Conservation (phyloP, 345 rosid species). For the Mallotus nudiflorus region DNA sequence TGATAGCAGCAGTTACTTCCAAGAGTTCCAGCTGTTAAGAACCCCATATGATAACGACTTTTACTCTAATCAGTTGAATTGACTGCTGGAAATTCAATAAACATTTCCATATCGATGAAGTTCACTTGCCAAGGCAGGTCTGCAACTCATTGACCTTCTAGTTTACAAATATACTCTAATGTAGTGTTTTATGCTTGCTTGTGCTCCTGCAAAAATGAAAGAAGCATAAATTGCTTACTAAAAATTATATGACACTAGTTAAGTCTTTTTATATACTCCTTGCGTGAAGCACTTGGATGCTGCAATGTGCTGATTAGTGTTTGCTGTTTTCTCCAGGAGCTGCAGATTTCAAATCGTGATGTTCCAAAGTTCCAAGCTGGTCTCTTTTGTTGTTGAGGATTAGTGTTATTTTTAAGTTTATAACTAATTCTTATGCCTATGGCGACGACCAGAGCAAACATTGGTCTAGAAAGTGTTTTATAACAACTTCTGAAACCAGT, state of each 20-base stretch:
- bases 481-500: not conserved
- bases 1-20: conserved; percentile 38
- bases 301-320: not conserved
- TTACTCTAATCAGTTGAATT: conserved; percentile 47
- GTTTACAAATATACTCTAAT: not conserved
- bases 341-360: not conserved
- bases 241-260: no score
- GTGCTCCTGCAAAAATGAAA: no score
- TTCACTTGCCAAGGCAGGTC: conserved; percentile 7
- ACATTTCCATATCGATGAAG: not conserved
- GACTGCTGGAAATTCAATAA: conserved; percentile 10
- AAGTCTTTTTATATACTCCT: no score
- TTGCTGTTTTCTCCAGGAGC: not conserved
- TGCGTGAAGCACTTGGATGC: no score
- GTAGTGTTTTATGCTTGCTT: not conserved
- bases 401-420: not conserved
- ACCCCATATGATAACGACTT: conserved; percentile 42
- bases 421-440: not conserved
- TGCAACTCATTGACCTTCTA: not conserved
- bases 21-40: conserved; percentile 43
- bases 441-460: not conserved
- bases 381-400: not conserved
- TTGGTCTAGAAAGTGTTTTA: not conserved
- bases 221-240: no score
- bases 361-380: not conserved